A percentile compares a stretch with the other conserved stretches of the same genome.
Evolutionary conservation across 331 rosid species (phyloP).

Genomic region (Pyracantha coccinea): DNA sequence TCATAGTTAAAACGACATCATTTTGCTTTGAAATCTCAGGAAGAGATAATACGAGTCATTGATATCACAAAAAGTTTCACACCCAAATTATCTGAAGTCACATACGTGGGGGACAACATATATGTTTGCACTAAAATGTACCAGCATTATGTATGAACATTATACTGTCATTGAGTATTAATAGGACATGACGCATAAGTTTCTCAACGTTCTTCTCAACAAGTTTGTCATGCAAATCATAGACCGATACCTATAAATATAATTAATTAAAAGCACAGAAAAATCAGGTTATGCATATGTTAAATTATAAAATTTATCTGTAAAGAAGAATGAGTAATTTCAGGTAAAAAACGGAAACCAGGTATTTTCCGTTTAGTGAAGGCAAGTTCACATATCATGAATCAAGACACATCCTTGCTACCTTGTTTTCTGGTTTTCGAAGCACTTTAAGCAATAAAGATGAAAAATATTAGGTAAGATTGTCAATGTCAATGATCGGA

Average conservation of each 20-base stretch:
- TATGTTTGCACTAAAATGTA: neutral
- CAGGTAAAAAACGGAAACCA: fast-evolving
- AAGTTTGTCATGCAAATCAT: neutral
- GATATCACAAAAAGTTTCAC: neutral
- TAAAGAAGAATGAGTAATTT: neutral
- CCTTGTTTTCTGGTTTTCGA: no score
- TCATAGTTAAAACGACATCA: neutral
- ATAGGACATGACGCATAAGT: neutral
- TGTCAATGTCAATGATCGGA: neutral
- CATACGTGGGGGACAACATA: neutral
- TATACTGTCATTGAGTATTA: neutral
- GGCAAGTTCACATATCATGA: neutral
- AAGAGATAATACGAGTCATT: neutral
- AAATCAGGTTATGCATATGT: no score
- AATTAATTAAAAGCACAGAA: neutral
- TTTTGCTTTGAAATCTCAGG: neutral
- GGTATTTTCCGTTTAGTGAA: neutral
- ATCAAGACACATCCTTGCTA: neutral
- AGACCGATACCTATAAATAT: no score
- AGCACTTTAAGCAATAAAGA: neutral
- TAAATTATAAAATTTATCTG: no score
- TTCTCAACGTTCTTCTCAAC: neutral
- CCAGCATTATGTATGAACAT: neutral
- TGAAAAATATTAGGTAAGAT: neutral
- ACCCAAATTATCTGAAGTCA: neutral